Conservation (phyloP, 1,139 yeast species). For the Yamadazyma diospyri region DNA sequence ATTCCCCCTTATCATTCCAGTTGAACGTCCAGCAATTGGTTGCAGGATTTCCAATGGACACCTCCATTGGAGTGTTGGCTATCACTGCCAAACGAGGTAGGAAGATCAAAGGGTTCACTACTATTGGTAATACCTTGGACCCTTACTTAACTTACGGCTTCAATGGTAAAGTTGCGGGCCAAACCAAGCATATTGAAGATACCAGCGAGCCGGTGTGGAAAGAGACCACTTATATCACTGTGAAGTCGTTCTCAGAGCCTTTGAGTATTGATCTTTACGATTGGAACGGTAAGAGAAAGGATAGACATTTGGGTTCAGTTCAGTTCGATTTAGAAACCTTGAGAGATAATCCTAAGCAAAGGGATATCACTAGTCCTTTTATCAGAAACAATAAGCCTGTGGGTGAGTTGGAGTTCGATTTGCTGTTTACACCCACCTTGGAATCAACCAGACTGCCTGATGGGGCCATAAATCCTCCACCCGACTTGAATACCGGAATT, state of each 20-base stretch:
- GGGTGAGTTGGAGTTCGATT: slow-evolving; percentile 68
- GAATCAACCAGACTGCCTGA: slow-evolving; percentile 75
- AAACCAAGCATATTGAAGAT: slow-evolving; percentile 62
- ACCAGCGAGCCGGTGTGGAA: slow-evolving; percentile 79
- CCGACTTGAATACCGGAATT: slow-evolving; percentile 92
- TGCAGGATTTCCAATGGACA: slow-evolving; percentile 76
- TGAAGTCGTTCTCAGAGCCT: slow-evolving; percentile 77
- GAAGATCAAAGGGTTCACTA: slow-evolving; percentile 63
- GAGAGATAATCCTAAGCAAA: slow-evolving; percentile 51
- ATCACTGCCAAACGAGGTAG: slow-evolving; percentile 65
- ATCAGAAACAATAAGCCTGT: slow-evolving; percentile 78
- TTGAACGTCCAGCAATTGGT: slow-evolving; percentile 85
- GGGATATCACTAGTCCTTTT: slow-evolving; percentile 52
- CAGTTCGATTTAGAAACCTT: slow-evolving; percentile 72
- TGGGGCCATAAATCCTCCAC: slow-evolving; percentile 84
- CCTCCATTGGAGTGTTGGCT: slow-evolving; percentile 84
- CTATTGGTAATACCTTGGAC: slow-evolving; percentile 77
- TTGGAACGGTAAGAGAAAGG: slow-evolving; percentile 74
- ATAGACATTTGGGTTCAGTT: slow-evolving; percentile 73
- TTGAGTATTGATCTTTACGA: slow-evolving; percentile 68
- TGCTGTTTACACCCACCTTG: slow-evolving; percentile 75
- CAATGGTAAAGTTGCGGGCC: slow-evolving; percentile 53
- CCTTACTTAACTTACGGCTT: slow-evolving; percentile 82
- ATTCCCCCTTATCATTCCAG: slow-evolving; percentile 88
- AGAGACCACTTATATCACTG: slow-evolving; percentile 68